These are phyloP conservation scores for Endocalyx cinctus DNA, from an alignment of 2,329 filamentous ascomycete species.

Conservation along the genomic window DNA sequence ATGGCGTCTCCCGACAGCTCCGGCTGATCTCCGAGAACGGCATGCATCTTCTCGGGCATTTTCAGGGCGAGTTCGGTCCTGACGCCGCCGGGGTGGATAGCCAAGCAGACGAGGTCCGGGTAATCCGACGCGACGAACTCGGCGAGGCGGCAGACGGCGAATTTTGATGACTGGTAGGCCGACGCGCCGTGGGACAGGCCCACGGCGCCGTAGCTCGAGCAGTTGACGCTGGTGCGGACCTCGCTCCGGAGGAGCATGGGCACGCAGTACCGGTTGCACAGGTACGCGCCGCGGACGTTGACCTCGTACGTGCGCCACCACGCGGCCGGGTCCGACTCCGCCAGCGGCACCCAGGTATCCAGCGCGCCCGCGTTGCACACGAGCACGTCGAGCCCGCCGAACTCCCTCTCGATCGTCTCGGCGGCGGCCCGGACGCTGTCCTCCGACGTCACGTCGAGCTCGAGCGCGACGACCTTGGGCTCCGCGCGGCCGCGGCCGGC, in stretches of 20 bases:
- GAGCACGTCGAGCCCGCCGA: slow-evolving; percentile 32
- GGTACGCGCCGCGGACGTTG: slow-evolving; percentile 23
- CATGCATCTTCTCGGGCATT: slow-evolving; percentile 26
- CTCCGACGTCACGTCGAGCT: slow-evolving; percentile 29
- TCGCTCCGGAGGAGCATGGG: slow-evolving; percentile 22
- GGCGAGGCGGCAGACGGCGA: slow-evolving; percentile 37
- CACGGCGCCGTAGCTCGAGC: slow-evolving; percentile 35
- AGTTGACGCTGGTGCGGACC: slow-evolving; percentile 36
- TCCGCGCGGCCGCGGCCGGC: slow-evolving; percentile 16
- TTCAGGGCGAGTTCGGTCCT: slow-evolving; percentile 36
- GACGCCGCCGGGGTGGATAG: slow-evolving; percentile 42
- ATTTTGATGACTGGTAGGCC: slow-evolving; percentile 42
- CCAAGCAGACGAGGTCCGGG: slow-evolving; percentile 32
- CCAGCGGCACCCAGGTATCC: slow-evolving; percentile 24
- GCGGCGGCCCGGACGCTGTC: slow-evolving; percentile 30
- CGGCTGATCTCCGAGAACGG: slow-evolving; percentile 21
- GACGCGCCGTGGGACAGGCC: slow-evolving; percentile 28
- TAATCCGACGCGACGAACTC: slow-evolving; percentile 42
- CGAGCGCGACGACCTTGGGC: slow-evolving; percentile 25
- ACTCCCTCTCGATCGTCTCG: slow-evolving; percentile 15
- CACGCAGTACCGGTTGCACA: slow-evolving; percentile 21
- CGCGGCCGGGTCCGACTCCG: slow-evolving; percentile 15
- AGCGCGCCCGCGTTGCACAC: slow-evolving; percentile 37
- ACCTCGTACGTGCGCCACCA: slow-evolving; percentile 26
- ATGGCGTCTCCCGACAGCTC: slow-evolving; percentile 23